Evolutionary conservation across 225 moss, liverwort and hornwort genomes (phyloP), one percentile per base, ranked within the genome.

Genomic region (Neckera pumila): DNA sequence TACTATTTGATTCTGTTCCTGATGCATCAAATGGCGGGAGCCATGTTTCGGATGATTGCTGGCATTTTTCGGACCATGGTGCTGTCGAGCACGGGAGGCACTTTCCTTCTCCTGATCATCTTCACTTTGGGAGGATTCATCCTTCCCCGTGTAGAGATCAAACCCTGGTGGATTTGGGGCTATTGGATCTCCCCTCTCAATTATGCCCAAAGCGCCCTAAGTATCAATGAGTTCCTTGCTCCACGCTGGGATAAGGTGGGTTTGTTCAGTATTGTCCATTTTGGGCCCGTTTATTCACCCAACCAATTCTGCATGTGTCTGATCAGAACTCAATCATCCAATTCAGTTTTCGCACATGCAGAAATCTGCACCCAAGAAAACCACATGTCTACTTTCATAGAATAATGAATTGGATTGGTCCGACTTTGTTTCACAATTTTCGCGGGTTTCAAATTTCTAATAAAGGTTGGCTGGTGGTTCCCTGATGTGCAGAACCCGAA

Each of bases 81-180:
- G 80, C 82, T 94, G 82, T 80, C 94, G 43, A 87, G 90, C 78
- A 94, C 94, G 2, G 94, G 94, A 36, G 94, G 94, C 26, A 94
- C 93, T 53, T 91, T 93, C 64, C 90, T 93, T 22, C 92, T 94
- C 11, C 80, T 94, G 42, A 93, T 94, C 88, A 88, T 94, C 84
- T 94, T 94, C 83, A 92, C 85, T 85, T 36, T 94, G 85, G 93
- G 93, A 85, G 94, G 94, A 30, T 94, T 89, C 82, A 90, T 94
- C 59, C 85, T 94, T 33, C 94, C 94, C 6, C 86, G 86, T 12
- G 82, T 84, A 17, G 82, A 89, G 65, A 94, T 94, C 88, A 92
- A 93, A 70, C 89, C 94, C 14, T 94, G 94, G 94, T 94, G 94
- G 94, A 93, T 94, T 79, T 94, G 94, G 94, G 94, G 90, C 33